Conservation (phyloP, 176 grass and related monocot species). For the Urochloa ruziziensis region DNA sequence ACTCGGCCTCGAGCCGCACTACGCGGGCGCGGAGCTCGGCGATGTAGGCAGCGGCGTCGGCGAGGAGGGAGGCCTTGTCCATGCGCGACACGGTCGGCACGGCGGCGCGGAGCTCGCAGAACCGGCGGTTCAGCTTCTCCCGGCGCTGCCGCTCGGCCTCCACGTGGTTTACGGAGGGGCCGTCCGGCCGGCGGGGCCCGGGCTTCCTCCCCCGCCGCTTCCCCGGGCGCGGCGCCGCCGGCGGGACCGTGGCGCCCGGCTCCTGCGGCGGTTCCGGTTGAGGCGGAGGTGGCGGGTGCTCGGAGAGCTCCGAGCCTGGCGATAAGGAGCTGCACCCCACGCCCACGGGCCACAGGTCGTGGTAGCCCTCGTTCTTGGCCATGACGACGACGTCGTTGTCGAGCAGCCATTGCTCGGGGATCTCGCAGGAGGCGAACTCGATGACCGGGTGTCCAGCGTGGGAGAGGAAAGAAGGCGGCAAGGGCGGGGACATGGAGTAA, state of each 20-base stretch:
- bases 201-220: constrained; percentile 48
- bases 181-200: not conserved
- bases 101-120: constrained; percentile 50
- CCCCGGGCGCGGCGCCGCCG: not conserved
- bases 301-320: constrained; percentile 31
- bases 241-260: not conserved
- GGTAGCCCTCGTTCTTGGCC: constrained; percentile 28
- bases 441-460: not conserved
- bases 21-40: no score
- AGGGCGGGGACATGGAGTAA: constrained; percentile 15
- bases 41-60: no score
- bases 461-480: constrained; percentile 25
- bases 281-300: not conserved
- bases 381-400: not conserved
- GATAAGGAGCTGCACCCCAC: constrained; percentile 33
- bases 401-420: constrained; percentile 51
- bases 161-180: constrained; percentile 48
- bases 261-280: not conserved
- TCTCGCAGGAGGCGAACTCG: constrained; percentile 45
- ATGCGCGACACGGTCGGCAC: no score
- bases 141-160: constrained; percentile 80
- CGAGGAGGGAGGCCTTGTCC: no score
- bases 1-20: no score
- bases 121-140: constrained; percentile 74
- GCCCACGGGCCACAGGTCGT: constrained; percentile 2